Base-by-base conservation (phyloP, 768 basidiomycete species). In the Leccinum subgranulosum region DNA sequence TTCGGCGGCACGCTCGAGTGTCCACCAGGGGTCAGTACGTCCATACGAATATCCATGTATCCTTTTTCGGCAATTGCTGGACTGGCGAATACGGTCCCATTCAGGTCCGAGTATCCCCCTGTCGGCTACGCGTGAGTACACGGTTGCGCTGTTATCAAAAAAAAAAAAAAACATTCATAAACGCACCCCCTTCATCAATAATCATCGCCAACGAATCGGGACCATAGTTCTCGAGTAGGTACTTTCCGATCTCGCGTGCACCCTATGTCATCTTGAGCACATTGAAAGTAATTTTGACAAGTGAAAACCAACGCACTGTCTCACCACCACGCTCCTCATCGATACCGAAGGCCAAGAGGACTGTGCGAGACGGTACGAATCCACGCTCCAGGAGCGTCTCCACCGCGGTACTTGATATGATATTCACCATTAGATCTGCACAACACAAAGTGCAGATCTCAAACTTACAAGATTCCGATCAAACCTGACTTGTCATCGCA, bases 121-220 rank as follows among this genome's bases (percentile, higher is more conserved):
- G 50, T 53, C 19, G 52, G 17, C 48, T 19, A 17, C 8, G 6
- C 15, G 58, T 59, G 34, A 62, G 27, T 43, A 8, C 19, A 6
- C 29, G n/a, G n/a, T n/a, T n/a, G n/a, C n/a, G n/a, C n/a, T 8
- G 27, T 50, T 33, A 25, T 23, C 7, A 23, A 2, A 19, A n/a
- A n/a, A n/a, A n/a, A n/a, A n/a, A n/a, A n/a, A n/a, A 33, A 49
- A n/a, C 7, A 29, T 8, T 8, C 10, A 15, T 33, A 45, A 52
- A 60, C 57, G 58, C 64, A 74, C 81, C 80, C 9, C 84, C 83
- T 73, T 86, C 85, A 56, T 86, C 85, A 7, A 86, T 75, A 21
- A 85, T 65, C 63, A 86, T 70, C 1, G 81, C 70, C 51, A 85
- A 74, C 7, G 77, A 73, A 62, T 84, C 63, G 19, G 68, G 56